Conservation (phyloP, 2,329 filamentous ascomycete genomes). For the Paracoccidioides brasiliensis region DNA sequence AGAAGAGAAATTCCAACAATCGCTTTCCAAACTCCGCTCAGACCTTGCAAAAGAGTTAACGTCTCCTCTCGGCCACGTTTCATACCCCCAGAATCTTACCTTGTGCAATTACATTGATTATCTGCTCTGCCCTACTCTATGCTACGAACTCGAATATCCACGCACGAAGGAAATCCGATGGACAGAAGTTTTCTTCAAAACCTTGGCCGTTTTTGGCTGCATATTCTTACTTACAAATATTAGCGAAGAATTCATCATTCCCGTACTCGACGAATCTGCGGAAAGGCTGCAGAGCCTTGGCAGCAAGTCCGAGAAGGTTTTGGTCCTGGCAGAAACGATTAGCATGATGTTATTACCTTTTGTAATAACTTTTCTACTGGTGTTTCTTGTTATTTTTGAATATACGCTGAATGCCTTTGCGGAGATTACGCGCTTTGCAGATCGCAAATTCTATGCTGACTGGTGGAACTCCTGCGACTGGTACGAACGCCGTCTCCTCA, state of each 20-base stretch:
- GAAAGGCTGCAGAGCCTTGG: slow-evolving; percentile 36
- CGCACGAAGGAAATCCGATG: slow-evolving; percentile 63
- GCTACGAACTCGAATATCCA: slow-evolving; percentile 95
- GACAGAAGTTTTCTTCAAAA: slow-evolving; percentile 70
- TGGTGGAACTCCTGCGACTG: slow-evolving; percentile 52
- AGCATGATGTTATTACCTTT: slow-evolving; percentile 90
- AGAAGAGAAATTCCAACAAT: slow-evolving; percentile 25
- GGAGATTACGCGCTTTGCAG: slow-evolving; percentile 84
- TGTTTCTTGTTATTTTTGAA: slow-evolving; percentile 97
- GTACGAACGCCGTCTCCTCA: slow-evolving; percentile 14
- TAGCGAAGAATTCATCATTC: slow-evolving; percentile 90
- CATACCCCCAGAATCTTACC: slow-evolving; percentile 81
- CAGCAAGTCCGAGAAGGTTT: slow-evolving; percentile 50
- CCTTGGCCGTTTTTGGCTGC: slow-evolving; percentile 82
- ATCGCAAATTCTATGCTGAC: slow-evolving; percentile 80
- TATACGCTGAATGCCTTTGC: slow-evolving; percentile 90
- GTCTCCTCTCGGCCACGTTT: slow-evolving; percentile 76
- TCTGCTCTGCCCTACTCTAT: slow-evolving; percentile 83
- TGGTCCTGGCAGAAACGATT: slow-evolving; percentile 81
- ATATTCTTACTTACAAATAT: slow-evolving; percentile 88
- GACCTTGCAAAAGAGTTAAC: slow-evolving; percentile 84
- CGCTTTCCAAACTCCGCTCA: slow-evolving; percentile 59
- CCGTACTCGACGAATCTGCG: slow-evolving; percentile 67
- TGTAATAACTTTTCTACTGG: slow-evolving; percentile 87
- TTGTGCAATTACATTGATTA: slow-evolving; percentile 73